Evolutionary conservation across 768 basidiomycete genomes (phyloP).

Genomic region (Cystofilobasidium bisporidii): DNA sequence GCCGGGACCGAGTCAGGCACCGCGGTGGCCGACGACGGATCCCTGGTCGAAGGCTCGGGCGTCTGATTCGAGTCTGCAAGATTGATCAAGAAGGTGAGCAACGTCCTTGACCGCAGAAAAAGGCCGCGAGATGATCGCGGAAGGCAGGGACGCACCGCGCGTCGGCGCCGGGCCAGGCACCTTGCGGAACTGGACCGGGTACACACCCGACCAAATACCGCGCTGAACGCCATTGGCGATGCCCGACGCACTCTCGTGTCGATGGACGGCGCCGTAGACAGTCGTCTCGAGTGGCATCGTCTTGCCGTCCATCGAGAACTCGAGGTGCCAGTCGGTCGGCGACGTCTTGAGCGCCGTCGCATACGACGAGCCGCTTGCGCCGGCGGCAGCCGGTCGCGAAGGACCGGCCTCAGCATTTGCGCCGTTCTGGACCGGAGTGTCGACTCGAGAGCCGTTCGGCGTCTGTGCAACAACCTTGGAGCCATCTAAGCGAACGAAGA

Average conservation of each 20-base stretch:
- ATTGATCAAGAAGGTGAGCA: neutral
- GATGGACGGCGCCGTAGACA: conserved; percentile 92
- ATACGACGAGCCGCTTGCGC: conserved; percentile 52
- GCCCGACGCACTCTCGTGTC: conserved; percentile 55
- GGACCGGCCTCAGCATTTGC: conserved; percentile 39
- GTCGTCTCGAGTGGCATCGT: conserved; percentile 75
- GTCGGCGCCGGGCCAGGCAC: conserved; percentile 65
- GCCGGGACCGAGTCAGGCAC: conserved; percentile 68
- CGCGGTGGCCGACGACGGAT: conserved; percentile 57
- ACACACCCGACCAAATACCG: conserved; percentile 70
- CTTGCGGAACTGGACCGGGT: conserved; percentile 88
- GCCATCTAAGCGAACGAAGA: conserved; percentile 51
- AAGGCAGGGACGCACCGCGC: conserved; percentile 27
- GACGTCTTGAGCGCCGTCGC: conserved; percentile 88
- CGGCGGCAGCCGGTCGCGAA: conserved; percentile 23
- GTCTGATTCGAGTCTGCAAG: conserved; percentile 16
- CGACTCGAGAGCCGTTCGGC: conserved; percentile 86
- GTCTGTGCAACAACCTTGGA: conserved; percentile 93
- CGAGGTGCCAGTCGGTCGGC: conserved; percentile 91
- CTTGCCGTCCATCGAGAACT: conserved; percentile 88
- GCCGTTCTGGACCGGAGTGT: conserved; percentile 59
- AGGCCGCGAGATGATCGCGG: neutral
- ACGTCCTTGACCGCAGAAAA: neutral
- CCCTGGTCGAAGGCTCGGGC: conserved; percentile 28
- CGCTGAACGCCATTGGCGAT: conserved; percentile 18